Percentiles rank a stretch among this genome's conserved stretches.
Evolutionary conservation across 495 filamentous ascomycete species (phyloP).

Genomic region (Xanthoparmelia taractica): DNA sequence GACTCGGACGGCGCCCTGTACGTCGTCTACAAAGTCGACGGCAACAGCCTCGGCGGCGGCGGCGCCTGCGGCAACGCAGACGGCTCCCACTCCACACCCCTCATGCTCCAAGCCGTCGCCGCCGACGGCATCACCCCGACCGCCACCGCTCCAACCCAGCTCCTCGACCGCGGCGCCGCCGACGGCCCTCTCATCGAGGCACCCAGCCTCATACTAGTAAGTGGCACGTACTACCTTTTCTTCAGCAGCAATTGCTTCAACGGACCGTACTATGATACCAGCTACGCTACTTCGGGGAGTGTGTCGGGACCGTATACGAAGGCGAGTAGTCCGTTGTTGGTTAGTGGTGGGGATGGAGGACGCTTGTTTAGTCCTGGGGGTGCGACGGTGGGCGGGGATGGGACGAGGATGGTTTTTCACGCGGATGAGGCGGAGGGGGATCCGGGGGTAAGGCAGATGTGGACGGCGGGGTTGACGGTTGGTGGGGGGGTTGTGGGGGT

Average conservation of each 20-base stretch:
- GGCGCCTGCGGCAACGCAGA: slow-evolving; percentile 43
- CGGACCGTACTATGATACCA: slow-evolving; percentile 42
- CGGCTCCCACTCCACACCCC: slow-evolving; percentile 40
- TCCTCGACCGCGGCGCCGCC: slow-evolving; percentile 42
- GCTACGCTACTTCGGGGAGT: slow-evolving; percentile 42
- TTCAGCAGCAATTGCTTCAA: slow-evolving; percentile 49
- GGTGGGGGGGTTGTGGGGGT: slow-evolving; percentile 24
- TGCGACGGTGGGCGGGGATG: slow-evolving; percentile 35
- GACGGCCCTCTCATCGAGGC: slow-evolving; percentile 53
- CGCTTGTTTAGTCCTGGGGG: slow-evolving; percentile 44
- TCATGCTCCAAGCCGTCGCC: slow-evolving; percentile 47
- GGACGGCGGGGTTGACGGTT: slow-evolving; percentile 34
- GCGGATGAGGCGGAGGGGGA: slow-evolving; percentile 34
- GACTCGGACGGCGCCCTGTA: slow-evolving; percentile 32
- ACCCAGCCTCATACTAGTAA: slow-evolving; percentile 40
- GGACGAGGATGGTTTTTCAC: slow-evolving; percentile 41
- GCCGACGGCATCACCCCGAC: slow-evolving; percentile 42
- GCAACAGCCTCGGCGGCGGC: slow-evolving; percentile 45
- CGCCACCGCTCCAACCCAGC: slow-evolving; percentile 33
- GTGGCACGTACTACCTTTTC: slow-evolving; percentile 49
- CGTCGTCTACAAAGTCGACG: slow-evolving; percentile 49
- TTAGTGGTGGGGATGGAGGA: slow-evolving; percentile 34
- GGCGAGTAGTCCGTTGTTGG: slow-evolving; percentile 32
- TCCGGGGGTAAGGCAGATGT: slow-evolving; percentile 33
- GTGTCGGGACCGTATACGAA: slow-evolving; percentile 42